phyloP scores from a whole-genome alignment of 73 alveolate genomes.

The Halteria grandinella region DNA sequence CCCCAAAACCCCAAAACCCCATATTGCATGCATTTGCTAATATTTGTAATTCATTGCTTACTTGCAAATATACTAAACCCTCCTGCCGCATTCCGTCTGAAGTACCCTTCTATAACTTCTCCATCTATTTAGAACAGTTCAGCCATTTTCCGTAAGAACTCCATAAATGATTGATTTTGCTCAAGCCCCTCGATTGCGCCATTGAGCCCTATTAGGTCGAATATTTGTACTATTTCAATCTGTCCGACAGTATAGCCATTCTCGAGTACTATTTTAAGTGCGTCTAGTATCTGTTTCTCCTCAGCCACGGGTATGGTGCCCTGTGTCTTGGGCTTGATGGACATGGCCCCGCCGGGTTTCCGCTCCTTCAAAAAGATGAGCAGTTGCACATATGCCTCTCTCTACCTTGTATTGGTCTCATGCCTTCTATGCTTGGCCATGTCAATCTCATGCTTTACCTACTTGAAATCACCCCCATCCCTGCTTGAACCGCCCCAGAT shows the following conservation, averaged over 20 bases:
- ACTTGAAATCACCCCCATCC: too few relatives aligned
- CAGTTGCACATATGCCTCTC: too few relatives aligned
- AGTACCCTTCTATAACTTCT: slow-evolving; percentile 12
- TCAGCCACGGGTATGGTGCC: slow-evolving; percentile 29
- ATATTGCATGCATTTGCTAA: too few relatives aligned
- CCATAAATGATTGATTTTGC: slow-evolving; percentile 27
- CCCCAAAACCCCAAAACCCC: too few relatives aligned
- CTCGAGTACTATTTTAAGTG: slow-evolving; percentile 24
- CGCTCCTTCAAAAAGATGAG: slow-evolving; percentile 30
- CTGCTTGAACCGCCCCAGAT: slow-evolving; percentile 29
- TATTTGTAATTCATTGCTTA: too few relatives aligned
- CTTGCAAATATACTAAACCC: too few relatives aligned
- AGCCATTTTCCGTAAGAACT: slow-evolving; percentile 15
- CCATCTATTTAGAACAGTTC: slow-evolving; percentile 7
- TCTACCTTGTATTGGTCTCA: too few relatives aligned
- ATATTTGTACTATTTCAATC: slow-evolving; percentile 15
- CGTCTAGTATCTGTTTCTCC: slow-evolving; percentile 35
- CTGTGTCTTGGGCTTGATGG: too few relatives aligned
- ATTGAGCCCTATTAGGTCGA: slow-evolving; percentile 26
- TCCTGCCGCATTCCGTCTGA: not conserved
- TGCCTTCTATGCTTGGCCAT: too few relatives aligned
- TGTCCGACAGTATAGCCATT: slow-evolving; percentile 1
- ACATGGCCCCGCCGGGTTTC: too few relatives aligned
- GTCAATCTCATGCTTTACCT: too few relatives aligned
- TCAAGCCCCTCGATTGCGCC: slow-evolving; percentile 9